phyloP scores from a whole-genome alignment of 176 grass and related monocot species.

The Carex pumila region DNA sequence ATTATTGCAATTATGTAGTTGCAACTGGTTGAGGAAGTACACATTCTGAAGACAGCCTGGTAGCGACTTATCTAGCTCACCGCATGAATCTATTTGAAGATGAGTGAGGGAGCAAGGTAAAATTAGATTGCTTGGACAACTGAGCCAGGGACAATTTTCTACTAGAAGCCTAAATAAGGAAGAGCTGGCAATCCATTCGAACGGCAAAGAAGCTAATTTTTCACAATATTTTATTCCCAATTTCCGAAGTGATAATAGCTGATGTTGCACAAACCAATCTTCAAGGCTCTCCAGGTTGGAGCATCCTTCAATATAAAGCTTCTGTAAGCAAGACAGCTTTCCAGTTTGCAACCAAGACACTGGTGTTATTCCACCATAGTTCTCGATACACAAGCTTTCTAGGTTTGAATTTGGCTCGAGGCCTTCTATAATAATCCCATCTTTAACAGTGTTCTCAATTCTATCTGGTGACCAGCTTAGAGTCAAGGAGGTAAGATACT shows the following conservation, averaged over 20 bases:
- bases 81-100: neutral
- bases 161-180: neutral
- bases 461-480: neutral
- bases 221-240: neutral
- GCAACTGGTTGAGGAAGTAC: neutral
- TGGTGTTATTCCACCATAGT: neutral
- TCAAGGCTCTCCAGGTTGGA: neutral
- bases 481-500: neutral
- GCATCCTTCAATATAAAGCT: neutral
- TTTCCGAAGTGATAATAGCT: neutral
- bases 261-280: neutral
- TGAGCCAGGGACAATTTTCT: neutral
- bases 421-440: slow-evolving; percentile 12
- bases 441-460: neutral
- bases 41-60: neutral
- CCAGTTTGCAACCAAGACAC: slow-evolving; percentile 3
- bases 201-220: neutral
- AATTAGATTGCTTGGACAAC: neutral
- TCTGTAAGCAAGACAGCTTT: neutral
- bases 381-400: neutral
- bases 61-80: neutral
- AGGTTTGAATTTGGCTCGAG: slow-evolving; percentile 15
- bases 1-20: neutral
- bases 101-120: neutral
- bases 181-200: neutral